These are phyloP conservation scores for Coemansia sp. DNA, from an alignment of 192 early-diverging fungal genomes.

Conservation along the genomic window DNA sequence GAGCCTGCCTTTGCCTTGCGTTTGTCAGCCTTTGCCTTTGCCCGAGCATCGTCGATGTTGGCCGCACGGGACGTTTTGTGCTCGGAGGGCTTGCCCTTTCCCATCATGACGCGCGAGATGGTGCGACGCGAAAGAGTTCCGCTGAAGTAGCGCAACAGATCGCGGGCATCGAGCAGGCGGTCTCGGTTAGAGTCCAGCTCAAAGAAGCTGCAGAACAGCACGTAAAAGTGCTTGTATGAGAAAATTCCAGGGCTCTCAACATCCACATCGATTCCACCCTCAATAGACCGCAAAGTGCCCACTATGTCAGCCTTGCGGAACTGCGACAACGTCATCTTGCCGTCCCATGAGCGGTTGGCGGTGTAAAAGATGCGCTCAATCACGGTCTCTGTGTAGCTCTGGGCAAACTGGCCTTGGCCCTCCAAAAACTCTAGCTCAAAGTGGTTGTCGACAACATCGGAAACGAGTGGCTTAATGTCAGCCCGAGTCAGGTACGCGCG, in stretches of 20 bases:
- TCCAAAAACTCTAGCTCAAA: conserved; percentile 84
- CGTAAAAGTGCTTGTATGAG: conserved; percentile 98
- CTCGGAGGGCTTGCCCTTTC: conserved; percentile 54
- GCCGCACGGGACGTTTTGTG: background rate
- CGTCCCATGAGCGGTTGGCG: conserved; percentile 61
- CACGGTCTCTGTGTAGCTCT: conserved; percentile 88
- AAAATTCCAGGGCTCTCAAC: conserved; percentile 75
- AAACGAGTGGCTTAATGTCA: conserved; percentile 67
- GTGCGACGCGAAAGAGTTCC: conserved; percentile 65
- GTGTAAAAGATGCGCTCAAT: conserved; percentile 83
- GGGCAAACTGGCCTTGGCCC: conserved; percentile 76
- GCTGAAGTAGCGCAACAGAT: conserved; percentile 72
- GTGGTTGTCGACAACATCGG: conserved; percentile 84
- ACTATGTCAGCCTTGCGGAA: conserved; percentile 66
- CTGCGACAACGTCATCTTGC: conserved; percentile 74
- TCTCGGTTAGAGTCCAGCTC: conserved; percentile 89
- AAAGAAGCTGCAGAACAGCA: conserved; percentile 97
- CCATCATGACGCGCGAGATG: conserved; percentile 72
- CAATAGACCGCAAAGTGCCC: conserved; percentile 61
- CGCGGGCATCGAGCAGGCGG: conserved; percentile 65
- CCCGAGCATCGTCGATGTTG: conserved; percentile 6
- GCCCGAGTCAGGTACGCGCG: conserved; percentile 55
- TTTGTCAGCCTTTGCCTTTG: conserved; percentile 25
- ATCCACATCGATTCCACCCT: conserved; percentile 65
- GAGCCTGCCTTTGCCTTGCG: conserved; percentile 21